phyloP scores from a whole-genome alignment of 306 rosid genomes.

The Sechiopsis laciniata region DNA sequence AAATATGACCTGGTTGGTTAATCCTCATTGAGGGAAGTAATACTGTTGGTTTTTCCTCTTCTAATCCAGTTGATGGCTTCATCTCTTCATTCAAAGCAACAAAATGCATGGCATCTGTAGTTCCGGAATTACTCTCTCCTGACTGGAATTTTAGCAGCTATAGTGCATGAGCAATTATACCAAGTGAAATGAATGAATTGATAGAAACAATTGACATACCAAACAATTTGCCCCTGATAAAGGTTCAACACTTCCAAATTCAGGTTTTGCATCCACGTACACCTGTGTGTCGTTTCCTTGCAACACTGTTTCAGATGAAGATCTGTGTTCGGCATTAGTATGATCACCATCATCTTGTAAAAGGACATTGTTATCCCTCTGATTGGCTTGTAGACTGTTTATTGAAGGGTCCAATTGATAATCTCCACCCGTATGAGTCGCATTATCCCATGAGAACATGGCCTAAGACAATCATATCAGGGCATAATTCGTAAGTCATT shows the following conservation, averaged over 20 bases:
- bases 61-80: conserved; percentile 32
- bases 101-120: conserved; percentile 23
- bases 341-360: conserved; percentile 28
- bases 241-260: conserved; percentile 24
- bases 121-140: conserved; percentile 27
- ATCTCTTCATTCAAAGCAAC: conserved; percentile 27
- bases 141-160: conserved; percentile 43
- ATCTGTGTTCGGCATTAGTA: conserved; percentile 25
- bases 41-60: conserved; percentile 26
- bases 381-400: conserved; percentile 25
- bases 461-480: neutral
- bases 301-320: conserved; percentile 24
- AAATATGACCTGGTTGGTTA: conserved; percentile 29
- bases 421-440: conserved; percentile 27
- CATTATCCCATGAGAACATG: conserved; percentile 28
- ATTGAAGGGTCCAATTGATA: conserved; percentile 24
- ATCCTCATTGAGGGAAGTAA: conserved; percentile 30
- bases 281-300: conserved; percentile 33
- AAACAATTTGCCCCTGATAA: conserved; percentile 24
- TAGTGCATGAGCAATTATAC: conserved; percentile 25
- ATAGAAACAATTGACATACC: conserved; percentile 30
- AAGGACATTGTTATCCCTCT: conserved; percentile 24
- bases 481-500: neutral
- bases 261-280: conserved; percentile 25
- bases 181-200: neutral